phyloP scores from a whole-genome alignment of 768 basidiomycete species.

The Termitomyces sp. region DNA sequence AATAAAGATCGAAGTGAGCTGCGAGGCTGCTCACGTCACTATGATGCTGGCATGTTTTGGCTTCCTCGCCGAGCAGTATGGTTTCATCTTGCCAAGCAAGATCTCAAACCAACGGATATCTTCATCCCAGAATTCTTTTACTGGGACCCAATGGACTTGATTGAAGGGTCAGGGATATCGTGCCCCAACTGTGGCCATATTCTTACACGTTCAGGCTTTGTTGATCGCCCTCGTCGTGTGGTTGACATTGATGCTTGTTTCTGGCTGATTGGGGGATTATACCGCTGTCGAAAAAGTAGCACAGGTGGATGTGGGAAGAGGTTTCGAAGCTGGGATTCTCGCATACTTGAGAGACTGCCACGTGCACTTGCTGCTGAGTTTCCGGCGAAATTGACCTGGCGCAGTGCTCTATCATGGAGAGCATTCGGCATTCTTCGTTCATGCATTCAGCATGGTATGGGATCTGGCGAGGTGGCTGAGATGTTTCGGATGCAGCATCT shows the following conservation, averaged over 20 bases:
- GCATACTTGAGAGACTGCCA: not conserved
- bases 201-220: not conserved
- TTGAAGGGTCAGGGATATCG: not conserved
- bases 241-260: not conserved
- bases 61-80: not conserved
- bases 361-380: not conserved
- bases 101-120: not conserved
- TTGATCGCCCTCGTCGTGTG: not conserved
- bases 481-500: no score
- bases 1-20: not conserved
- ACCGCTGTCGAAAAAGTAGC: not conserved
- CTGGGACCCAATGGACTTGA: not conserved
- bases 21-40: not conserved
- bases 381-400: not conserved
- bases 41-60: not conserved
- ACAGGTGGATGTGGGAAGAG: not conserved
- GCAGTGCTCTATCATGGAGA: conserved; percentile 10
- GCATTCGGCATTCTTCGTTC: conserved; percentile 18
- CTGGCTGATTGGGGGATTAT: not conserved
- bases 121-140: not conserved
- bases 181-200: not conserved
- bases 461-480: conserved; percentile 9
- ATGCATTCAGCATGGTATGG: conserved; percentile 22
- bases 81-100: not conserved
- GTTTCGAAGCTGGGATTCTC: not conserved